phyloP scores from a whole-genome alignment of 148 eudicot species.

The Chenopodium berlandieri region DNA sequence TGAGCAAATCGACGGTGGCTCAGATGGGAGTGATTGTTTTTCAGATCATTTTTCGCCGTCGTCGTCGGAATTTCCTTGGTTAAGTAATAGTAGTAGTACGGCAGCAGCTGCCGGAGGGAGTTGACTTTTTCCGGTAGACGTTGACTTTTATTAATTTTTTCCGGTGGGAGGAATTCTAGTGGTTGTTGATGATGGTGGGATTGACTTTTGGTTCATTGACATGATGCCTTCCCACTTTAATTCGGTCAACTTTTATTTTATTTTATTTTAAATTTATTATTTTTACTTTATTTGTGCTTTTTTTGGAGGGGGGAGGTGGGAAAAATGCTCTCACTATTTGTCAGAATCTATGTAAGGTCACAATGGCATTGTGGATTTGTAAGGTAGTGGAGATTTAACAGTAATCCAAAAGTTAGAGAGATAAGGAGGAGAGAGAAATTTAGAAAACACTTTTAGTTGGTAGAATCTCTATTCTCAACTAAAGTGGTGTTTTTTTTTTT shows the following conservation, averaged over 20 bases:
- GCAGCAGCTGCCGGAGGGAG: conserved; percentile 60
- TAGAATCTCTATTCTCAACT: conserved; percentile 32
- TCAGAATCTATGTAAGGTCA: conserved; percentile 39
- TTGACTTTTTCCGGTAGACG: conserved; percentile 28
- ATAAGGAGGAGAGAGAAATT: neutral
- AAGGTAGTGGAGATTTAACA: conserved; percentile 28
- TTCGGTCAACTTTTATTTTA: conserved; percentile 28
- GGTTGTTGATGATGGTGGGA: conserved; percentile 18
- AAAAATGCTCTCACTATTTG: conserved; percentile 30
- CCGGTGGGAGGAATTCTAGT: neutral
- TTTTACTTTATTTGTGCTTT: conserved; percentile 1
- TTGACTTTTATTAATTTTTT: conserved; percentile 6
- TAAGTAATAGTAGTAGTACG: conserved; percentile 27
- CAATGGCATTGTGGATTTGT: conserved; percentile 31
- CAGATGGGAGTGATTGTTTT: conserved; percentile 41
- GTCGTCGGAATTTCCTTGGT: conserved; percentile 40
- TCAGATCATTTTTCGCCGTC: conserved; percentile 36
- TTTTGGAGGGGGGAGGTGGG: conserved; percentile 1
- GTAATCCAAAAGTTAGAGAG: conserved; percentile 12
- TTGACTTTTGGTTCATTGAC: conserved; percentile 26
- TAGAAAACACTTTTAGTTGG: conserved; percentile 20
- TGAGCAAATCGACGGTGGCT: conserved; percentile 53
- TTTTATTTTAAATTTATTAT: neutral
- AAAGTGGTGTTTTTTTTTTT: neutral
- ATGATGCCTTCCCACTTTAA: conserved; percentile 23